Evolutionary conservation across 2,329 filamentous ascomycete genomes (phyloP), one percentile per base, ranked within the genome.

Genomic region (Fusarium transvaalense): DNA sequence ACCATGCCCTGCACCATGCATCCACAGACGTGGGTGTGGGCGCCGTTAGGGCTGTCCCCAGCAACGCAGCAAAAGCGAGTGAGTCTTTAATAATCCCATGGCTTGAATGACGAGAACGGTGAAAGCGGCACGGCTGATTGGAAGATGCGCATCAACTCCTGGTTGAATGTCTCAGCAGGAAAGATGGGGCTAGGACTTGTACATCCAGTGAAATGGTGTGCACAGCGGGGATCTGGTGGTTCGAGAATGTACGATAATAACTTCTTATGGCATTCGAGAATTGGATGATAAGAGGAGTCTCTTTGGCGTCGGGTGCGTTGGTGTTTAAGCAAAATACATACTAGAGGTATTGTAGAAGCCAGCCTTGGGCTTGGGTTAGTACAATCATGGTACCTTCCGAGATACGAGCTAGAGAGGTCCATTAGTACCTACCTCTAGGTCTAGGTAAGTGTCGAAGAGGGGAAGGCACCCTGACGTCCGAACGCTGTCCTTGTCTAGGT

Each of bases 21-120:
- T 69, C 64, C 59, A 71, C 59, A 63, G 60, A 58, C 61, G 43
- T 72, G 68, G 65, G 69, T 72, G 66, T 72, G 69, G 60, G 57
- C 63, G 56, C 68, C 57, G 69, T 74, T 74, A 74, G 72, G 72
- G 72, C 72, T 74, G 61, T 69, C 43, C 58, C 60, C 68, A 65
- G 55, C 45, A 70, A 69, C 39, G 31, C 17, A 60, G 56, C 39
- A 58, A 46, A 59, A 61, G 64, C 46, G 64, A 58, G 35, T 38
- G 53, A 66, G 50, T 43, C 54, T 46, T 48, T 43, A 46, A 23
- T 19, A 12, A 25, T 25, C 23, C 21, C 52, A 56, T 65, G 59
- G 42, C 34, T 65, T 47, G 32, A 56, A 72, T 56, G 64, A 56
- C 45, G 32, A 52, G 61, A 70, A 75, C 70, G 73, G 73, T 74